These are phyloP conservation scores for Astrocystis sublimbata DNA, from an alignment of 495 filamentous ascomycete genomes.

Conservation along the genomic window DNA sequence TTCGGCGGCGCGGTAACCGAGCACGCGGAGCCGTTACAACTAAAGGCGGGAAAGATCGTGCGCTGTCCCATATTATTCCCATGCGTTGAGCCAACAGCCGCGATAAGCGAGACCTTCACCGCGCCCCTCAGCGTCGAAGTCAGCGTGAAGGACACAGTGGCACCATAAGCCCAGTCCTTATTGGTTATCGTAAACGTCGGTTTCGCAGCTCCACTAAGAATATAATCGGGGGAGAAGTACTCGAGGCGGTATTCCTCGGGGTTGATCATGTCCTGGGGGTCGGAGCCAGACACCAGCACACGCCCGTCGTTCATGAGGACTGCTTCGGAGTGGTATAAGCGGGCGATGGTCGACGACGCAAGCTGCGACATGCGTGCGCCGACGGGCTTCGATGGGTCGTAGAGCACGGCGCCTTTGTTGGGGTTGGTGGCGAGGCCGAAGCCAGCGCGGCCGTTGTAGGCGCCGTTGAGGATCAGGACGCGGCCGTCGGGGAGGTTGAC, in stretches of 20 bases:
- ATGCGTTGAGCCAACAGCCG: conserved; percentile 42
- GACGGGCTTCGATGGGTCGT: conserved; percentile 48
- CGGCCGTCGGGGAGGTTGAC: conserved; percentile 51
- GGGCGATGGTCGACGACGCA: conserved; percentile 50
- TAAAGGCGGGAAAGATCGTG: conserved; percentile 46
- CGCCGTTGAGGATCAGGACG: conserved; percentile 52
- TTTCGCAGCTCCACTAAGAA: conserved; percentile 33
- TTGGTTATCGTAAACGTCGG: conserved; percentile 34
- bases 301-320: conserved; percentile 50
- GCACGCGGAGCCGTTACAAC: conserved; percentile 38
- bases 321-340: conserved; percentile 53
- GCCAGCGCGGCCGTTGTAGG: conserved; percentile 46
- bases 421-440: conserved; percentile 46
- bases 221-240: conserved; percentile 51
- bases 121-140: conserved; percentile 22
- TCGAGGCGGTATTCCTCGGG: conserved; percentile 52
- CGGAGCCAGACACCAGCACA: conserved; percentile 52
- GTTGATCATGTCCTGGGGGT: conserved; percentile 41
- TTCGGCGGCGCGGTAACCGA: conserved; percentile 47
- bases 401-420: conserved; percentile 50
- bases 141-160: conserved; percentile 26
- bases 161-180: conserved; percentile 39
- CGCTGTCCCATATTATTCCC: conserved; percentile 50
- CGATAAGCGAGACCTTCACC: conserved; percentile 43
- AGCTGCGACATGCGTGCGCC: conserved; percentile 48